Conservation (phyloP, 1,284 basidiomycete species). For the Chalciporus sp. region DNA sequence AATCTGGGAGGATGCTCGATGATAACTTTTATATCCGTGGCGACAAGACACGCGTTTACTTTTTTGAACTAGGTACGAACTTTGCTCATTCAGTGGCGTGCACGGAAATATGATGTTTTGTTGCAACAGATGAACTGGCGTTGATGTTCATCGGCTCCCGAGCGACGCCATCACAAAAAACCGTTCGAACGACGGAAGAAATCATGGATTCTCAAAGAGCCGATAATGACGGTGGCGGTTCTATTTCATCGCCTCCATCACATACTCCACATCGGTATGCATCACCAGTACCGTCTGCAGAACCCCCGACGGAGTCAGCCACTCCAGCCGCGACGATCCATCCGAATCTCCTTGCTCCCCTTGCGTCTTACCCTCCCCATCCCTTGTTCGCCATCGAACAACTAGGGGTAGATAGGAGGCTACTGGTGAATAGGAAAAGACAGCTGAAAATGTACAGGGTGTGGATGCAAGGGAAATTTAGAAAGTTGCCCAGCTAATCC, state of each 20-base stretch:
- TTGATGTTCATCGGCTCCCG: slow-evolving; percentile 72
- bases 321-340: slow-evolving; percentile 36
- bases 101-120: not conserved
- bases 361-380: slow-evolving; percentile 30
- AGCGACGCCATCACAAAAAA: slow-evolving; percentile 41
- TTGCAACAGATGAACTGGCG: slow-evolving; percentile 72
- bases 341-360: slow-evolving; percentile 42
- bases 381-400: slow-evolving; percentile 74
- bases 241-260: slow-evolving; percentile 14
- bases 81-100: not conserved
- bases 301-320: not conserved
- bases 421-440: slow-evolving; percentile 89
- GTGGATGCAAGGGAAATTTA: slow-evolving; percentile 91
- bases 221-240: slow-evolving; percentile 32
- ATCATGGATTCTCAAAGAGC: slow-evolving; percentile 38
- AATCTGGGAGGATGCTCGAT: slow-evolving; percentile 82
- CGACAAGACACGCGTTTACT: slow-evolving; percentile 96
- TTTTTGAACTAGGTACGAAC: slow-evolving; percentile 79
- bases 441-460: slow-evolving; percentile 95
- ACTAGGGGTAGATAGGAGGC: slow-evolving; percentile 84
- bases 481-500: slow-evolving; percentile 5
- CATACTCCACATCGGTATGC: slow-evolving; percentile 8
- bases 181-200: slow-evolving; percentile 37
- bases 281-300: not conserved
- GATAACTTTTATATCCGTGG: slow-evolving; percentile 96